Evolutionary conservation across 2,329 filamentous ascomycete genomes (phyloP).

Genomic region (Diaporthe nobilis): DNA sequence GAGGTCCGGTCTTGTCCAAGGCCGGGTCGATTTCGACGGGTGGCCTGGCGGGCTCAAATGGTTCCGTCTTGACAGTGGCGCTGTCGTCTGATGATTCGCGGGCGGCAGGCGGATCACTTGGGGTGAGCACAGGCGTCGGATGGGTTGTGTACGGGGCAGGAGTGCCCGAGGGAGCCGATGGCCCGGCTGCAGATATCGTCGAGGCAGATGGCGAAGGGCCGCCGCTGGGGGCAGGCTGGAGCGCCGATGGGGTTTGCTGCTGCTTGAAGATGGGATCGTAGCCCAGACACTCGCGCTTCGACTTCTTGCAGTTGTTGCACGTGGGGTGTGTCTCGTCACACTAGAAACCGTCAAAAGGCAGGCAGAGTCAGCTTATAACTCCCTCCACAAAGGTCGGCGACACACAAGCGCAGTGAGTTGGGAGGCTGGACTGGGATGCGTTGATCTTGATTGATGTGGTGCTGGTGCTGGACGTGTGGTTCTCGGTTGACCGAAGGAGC

Average conservation of each 20-base stretch:
- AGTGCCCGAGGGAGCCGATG: constrained; percentile 52
- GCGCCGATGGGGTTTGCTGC: constrained; percentile 78
- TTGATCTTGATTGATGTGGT: background rate
- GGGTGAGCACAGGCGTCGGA: constrained; percentile 41
- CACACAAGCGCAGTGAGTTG: background rate
- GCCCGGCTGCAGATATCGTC: constrained; percentile 52
- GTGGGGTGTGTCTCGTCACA: constrained; percentile 96
- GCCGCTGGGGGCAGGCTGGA: constrained; percentile 77
- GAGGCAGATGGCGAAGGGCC: constrained; percentile 50
- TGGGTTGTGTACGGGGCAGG: constrained; percentile 53
- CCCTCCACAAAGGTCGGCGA: background rate
- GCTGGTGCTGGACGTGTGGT: background rate
- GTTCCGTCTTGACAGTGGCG: constrained; percentile 50
- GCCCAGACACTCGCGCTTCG: constrained; percentile 87
- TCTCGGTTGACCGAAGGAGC: constrained; percentile 29
- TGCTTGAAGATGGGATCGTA: constrained; percentile 91
- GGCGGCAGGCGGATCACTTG: constrained; percentile 34
- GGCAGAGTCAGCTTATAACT: constrained; percentile 13
- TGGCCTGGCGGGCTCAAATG: constrained; percentile 51
- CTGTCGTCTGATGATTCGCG: constrained; percentile 34
- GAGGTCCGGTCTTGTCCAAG: constrained; percentile 43
- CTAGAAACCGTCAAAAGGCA: constrained; percentile 60
- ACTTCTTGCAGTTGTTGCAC: constrained; percentile 92
- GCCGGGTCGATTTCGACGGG: constrained; percentile 54
- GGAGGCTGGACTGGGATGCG: no score